Conservation (phyloP, 2,329 filamentous ascomycete genomes). For the Fusarium paranaense region DNA sequence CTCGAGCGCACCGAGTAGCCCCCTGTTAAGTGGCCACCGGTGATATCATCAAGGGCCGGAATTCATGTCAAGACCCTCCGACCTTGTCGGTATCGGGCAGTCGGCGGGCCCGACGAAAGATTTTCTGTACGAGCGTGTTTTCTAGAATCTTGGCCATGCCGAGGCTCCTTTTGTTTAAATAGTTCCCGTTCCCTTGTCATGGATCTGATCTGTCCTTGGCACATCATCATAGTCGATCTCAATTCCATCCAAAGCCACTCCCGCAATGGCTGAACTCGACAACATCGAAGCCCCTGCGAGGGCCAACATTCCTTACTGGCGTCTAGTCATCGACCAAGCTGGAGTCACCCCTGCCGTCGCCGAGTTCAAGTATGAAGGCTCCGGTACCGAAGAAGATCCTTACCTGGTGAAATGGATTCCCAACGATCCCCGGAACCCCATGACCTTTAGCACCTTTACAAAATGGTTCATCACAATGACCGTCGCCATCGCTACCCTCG, state of each 20-base stretch:
- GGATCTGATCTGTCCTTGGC: neutral
- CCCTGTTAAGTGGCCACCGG: neutral
- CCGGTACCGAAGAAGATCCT: slow-evolving; percentile 32
- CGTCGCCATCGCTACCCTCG: slow-evolving; percentile 28
- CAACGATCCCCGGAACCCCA: slow-evolving; percentile 35
- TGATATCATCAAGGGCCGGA: slow-evolving; percentile 1
- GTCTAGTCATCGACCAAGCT: slow-evolving; percentile 30
- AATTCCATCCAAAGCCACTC: neutral
- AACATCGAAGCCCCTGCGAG: slow-evolving; percentile 28
- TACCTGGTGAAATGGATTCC: slow-evolving; percentile 37
- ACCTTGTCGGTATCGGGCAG: neutral
- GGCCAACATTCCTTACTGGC: slow-evolving; percentile 34
- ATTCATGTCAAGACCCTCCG: neutral
- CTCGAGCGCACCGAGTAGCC: slow-evolving; percentile 14
- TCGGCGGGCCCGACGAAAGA: neutral
- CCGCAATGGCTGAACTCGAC: slow-evolving; percentile 27
- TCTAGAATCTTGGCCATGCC: neutral
- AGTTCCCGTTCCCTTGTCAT: neutral
- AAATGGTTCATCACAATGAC: slow-evolving; percentile 39
- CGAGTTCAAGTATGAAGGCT: slow-evolving; percentile 34
- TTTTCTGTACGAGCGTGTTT: neutral
- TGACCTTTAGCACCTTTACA: slow-evolving; percentile 24
- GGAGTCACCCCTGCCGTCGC: slow-evolving; percentile 33
- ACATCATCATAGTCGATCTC: neutral
- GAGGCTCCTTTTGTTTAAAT: neutral